Evolutionary conservation across 495 filamentous ascomycete genomes (phyloP), one percentile per base, ranked within the genome.

Genomic region (Aspergillus heteromorphus): DNA sequence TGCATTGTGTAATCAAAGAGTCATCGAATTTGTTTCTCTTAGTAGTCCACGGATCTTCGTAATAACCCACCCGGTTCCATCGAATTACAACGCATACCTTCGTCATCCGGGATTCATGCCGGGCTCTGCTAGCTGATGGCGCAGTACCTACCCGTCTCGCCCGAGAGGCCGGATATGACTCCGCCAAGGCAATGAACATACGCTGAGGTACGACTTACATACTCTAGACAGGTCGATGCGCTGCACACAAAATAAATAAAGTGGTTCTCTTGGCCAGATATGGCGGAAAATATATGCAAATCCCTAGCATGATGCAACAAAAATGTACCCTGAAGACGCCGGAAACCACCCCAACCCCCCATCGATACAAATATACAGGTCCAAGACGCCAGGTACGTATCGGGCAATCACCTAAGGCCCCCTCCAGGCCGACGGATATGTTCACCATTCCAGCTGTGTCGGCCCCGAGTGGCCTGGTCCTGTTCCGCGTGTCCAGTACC

Each of bases 281-380:
- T 43, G 43, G 36, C 41, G 36, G 21, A 23, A 49, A 49, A 40
- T 47, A 47, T 47, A 52, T 52, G 38, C 36, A 41, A 31, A 20
- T 43, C 49, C 49, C 49, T 52, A 42, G 27, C 40, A 52, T 42
- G 40, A 30, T 52, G 49, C 49, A 56, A 43, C 48, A 40, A 45
- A 56, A 53, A 48, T 38, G 49, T 42, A 30, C 49, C 49, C 49
- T 43, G 36, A 52, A 52, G 49, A 52, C 49, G 38, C 49, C 49
- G 16, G 18, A 52, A 29, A 30, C 40, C 16, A 40, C 30, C 21
- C 45, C 38, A 51, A 42, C 53, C 49, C 49, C 42, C 43, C 55
- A 55, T 59, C 42, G 45, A 55, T 55, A 51, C 47, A 40, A 50
- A 59, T 59, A 42, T 60, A 60, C 58, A 60, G 51, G 58, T 60